Evolutionary conservation across 116 monocot species (phyloP).

Genomic region (Cymodocea nodosa): DNA sequence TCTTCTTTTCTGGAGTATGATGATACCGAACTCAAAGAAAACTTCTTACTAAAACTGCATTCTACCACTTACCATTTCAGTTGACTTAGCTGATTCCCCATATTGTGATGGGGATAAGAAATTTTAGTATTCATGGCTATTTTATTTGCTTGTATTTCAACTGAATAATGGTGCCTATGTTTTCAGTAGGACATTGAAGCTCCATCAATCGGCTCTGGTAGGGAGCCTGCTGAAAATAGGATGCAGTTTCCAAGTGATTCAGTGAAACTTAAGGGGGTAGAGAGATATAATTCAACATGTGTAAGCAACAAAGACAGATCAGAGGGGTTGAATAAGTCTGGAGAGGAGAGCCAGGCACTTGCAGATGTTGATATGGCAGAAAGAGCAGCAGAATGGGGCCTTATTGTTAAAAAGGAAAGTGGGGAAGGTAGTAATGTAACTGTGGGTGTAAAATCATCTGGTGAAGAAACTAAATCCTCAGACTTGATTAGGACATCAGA

Average conservation of each 20-base stretch:
- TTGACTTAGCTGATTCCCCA: too few relatives aligned
- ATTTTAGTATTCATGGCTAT: too few relatives aligned
- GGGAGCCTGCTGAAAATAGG: background rate
- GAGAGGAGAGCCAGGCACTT: background rate
- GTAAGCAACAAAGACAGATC: background rate
- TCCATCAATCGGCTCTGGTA: too few relatives aligned
- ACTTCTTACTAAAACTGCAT: too few relatives aligned
- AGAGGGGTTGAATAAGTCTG: slow-evolving; percentile 3
- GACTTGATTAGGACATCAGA: slow-evolving; percentile 14
- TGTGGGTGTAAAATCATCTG: slow-evolving; percentile 15
- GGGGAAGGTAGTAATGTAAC: slow-evolving; percentile 9
- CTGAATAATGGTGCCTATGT: too few relatives aligned
- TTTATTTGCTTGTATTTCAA: too few relatives aligned
- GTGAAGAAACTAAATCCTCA: slow-evolving; percentile 11
- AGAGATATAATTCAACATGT: background rate
- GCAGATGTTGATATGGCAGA: slow-evolving; percentile 6
- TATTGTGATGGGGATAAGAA: too few relatives aligned
- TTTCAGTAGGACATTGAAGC: too few relatives aligned
- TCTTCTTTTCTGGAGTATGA: too few relatives aligned
- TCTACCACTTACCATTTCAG: too few relatives aligned
- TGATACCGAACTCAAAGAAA: too few relatives aligned
- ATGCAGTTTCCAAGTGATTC: background rate
- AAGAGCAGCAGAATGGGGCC: slow-evolving; percentile 38
- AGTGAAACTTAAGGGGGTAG: background rate
- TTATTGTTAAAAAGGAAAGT: slow-evolving; percentile 13